Conservation (phyloP, 371 early-diverging fungal genomes). For the Mortierella polycephala region DNA sequence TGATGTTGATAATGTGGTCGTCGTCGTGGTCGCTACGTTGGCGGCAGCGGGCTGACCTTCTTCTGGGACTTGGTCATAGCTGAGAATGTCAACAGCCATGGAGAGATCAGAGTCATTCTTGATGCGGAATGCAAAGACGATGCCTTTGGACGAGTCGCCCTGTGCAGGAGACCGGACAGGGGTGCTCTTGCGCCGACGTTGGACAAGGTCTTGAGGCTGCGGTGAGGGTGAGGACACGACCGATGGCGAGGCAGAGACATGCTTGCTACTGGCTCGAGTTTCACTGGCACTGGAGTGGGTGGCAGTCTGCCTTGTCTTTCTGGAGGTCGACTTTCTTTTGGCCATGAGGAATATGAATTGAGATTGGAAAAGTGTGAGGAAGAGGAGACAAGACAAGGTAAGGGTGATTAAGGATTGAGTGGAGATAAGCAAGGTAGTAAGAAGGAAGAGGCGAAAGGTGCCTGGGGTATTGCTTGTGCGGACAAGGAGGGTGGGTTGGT, state of each 20-base stretch:
- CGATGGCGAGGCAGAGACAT: slow-evolving; percentile 40
- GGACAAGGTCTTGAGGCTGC: slow-evolving; percentile 44
- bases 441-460: slow-evolving; percentile 7
- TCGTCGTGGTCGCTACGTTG: not conserved
- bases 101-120: slow-evolving; percentile 47
- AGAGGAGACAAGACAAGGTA: slow-evolving; percentile 1
- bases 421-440: not conserved
- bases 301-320: slow-evolving; percentile 25
- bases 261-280: slow-evolving; percentile 24
- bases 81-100: slow-evolving; percentile 49
- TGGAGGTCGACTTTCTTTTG: slow-evolving; percentile 29
- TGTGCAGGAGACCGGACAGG: slow-evolving; percentile 53
- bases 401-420: not conserved
- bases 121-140: slow-evolving; percentile 49
- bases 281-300: slow-evolving; percentile 6
- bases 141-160: slow-evolving; percentile 45
- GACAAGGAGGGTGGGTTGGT: not conserved
- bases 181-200: slow-evolving; percentile 44
- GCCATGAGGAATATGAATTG: slow-evolving; percentile 18
- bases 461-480: not conserved
- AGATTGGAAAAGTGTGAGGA: not conserved
- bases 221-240: slow-evolving; percentile 45
- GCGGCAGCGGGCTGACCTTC: slow-evolving; percentile 5
- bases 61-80: slow-evolving; percentile 36
- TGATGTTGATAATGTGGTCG: not conserved